These are phyloP conservation scores for Oemleria cerasiformis DNA, from an alignment of 306 rosid genomes.

Conservation along the genomic window DNA sequence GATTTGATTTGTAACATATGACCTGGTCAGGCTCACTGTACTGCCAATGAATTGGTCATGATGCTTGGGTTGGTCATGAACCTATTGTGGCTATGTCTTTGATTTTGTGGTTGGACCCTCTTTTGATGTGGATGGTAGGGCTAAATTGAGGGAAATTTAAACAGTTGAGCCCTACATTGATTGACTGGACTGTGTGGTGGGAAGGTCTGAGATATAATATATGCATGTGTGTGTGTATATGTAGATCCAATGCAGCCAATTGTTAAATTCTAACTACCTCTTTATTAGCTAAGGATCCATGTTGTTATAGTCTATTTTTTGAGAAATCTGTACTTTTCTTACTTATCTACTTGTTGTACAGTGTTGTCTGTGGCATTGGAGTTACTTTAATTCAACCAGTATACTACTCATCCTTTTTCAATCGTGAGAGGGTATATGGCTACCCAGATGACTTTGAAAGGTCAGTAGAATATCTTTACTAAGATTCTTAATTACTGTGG, in stretches of 20 bases:
- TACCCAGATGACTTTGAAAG: conserved; percentile 93
- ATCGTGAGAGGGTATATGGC: conserved; percentile 72
- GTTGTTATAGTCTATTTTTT: neutral
- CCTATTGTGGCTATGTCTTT: neutral
- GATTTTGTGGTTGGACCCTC: neutral
- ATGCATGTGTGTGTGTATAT: neutral
- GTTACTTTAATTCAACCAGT: conserved; percentile 79
- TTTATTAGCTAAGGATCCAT: neutral
- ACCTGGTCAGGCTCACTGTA: neutral
- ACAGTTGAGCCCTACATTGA: neutral
- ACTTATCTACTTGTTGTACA: conserved; percentile 36
- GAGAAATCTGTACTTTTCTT: conserved; percentile 20
- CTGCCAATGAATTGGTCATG: neutral
- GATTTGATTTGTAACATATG: conserved; percentile 1
- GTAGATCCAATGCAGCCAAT: neutral
- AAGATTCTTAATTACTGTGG: neutral
- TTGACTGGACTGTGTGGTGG: neutral
- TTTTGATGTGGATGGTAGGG: neutral
- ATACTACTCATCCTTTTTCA: conserved; percentile 63
- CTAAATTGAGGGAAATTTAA: neutral
- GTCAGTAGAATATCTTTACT: conserved; percentile 36
- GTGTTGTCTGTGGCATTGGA: conserved; percentile 80
- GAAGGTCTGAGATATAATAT: neutral
- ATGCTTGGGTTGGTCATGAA: neutral
- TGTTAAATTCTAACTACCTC: neutral